phyloP scores from a whole-genome alignment of 1,284 basidiomycete genomes.

The Cutaneotrichosporon sp. region DNA sequence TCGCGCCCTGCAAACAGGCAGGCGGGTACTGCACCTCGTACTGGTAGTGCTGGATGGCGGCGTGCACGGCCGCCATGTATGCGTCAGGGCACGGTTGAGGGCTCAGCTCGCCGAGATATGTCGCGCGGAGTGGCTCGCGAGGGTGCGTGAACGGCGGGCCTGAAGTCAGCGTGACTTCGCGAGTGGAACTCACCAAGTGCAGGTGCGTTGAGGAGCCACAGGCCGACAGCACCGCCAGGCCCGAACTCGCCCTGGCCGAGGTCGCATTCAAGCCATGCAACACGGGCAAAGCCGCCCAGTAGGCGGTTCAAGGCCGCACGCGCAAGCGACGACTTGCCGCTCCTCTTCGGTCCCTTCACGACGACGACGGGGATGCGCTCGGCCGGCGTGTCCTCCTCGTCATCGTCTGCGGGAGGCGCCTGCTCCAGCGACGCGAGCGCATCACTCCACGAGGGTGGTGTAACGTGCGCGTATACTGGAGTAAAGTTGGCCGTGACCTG shows the following conservation, averaged over 20 bases:
- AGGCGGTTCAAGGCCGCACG: slow-evolving; percentile 73
- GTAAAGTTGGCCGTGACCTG: slow-evolving; percentile 38
- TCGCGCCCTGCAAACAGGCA: slow-evolving; percentile 21
- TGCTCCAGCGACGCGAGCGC: slow-evolving; percentile 52
- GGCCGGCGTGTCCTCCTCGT: slow-evolving; percentile 23
- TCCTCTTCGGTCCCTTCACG: slow-evolving; percentile 80
- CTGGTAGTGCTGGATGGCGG: slow-evolving; percentile 70
- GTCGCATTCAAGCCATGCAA: slow-evolving; percentile 91
- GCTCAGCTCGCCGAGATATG: slow-evolving; percentile 78
- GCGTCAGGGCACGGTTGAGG: slow-evolving; percentile 76
- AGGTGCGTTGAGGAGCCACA: slow-evolving; percentile 70
- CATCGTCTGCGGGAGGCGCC: slow-evolving; percentile 15
- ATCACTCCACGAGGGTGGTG: slow-evolving; percentile 63
- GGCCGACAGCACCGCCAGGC: slow-evolving; percentile 77
- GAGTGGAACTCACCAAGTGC: slow-evolving; percentile 66
- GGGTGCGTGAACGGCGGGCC: slow-evolving; percentile 85
- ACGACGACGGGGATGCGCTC: slow-evolving; percentile 55
- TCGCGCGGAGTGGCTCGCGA: slow-evolving; percentile 68
- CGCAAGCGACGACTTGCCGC: slow-evolving; percentile 87
- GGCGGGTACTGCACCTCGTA: slow-evolving; percentile 66
- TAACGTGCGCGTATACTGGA: slow-evolving; percentile 55
- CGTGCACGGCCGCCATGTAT: slow-evolving; percentile 70
- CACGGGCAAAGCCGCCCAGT: slow-evolving; percentile 63
- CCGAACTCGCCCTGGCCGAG: slow-evolving; percentile 93
- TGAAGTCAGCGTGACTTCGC: slow-evolving; percentile 39